phyloP scores from a whole-genome alignment of 305 asterid genomes.

The Solanum aculeatissimum region DNA sequence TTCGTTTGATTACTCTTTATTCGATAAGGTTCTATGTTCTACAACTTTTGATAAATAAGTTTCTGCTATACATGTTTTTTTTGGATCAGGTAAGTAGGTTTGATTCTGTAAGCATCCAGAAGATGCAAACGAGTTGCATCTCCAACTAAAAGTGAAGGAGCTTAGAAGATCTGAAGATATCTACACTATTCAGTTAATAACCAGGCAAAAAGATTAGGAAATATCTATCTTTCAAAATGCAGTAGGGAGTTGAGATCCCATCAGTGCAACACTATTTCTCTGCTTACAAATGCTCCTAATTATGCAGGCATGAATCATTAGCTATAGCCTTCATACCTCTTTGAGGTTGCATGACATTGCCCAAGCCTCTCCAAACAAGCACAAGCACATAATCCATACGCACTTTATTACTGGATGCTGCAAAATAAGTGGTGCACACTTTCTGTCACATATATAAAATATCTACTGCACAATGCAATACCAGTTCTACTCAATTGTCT shows the following conservation, averaged over 20 bases:
- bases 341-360: not conserved
- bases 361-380: not conserved
- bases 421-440: not conserved
- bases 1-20: not conserved
- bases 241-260: not conserved
- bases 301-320: not conserved
- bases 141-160: not conserved
- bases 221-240: not conserved
- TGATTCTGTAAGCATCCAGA: not conserved
- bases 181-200: not conserved
- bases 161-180: not conserved
- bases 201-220: not conserved
- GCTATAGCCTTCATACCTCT: not conserved
- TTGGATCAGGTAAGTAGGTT: not conserved
- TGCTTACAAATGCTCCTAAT: not conserved
- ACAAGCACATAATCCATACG: not conserved
- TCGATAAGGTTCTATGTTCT: not conserved
- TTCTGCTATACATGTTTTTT: not conserved
- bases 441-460: not conserved
- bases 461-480: not conserved
- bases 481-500: not conserved
- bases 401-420: not conserved
- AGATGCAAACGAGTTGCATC: not conserved
- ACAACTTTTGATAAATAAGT: not conserved
- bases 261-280: not conserved